Evolutionary conservation across 148 eudicot genomes (phyloP).

Genomic region (Fallopia convolvulus): DNA sequence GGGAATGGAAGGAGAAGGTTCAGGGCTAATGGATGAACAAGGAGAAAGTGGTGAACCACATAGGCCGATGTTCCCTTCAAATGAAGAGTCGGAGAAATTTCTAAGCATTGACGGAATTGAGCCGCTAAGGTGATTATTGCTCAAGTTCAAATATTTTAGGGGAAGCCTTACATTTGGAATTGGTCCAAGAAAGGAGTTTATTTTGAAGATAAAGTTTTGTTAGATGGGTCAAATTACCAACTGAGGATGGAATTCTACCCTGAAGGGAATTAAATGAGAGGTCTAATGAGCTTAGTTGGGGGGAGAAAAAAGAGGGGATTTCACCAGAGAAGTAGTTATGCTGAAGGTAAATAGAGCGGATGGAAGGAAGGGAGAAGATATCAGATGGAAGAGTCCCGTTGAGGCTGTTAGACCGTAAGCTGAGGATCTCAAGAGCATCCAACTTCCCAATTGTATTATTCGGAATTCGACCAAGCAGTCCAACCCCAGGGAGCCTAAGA

Average conservation of each 20-base stretch:
- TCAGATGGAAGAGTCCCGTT: conserved; percentile 57
- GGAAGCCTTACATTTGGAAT: conserved; percentile 42
- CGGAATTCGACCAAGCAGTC: conserved; percentile 30
- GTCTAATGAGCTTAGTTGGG: conserved; percentile 43
- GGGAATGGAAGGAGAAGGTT: conserved; percentile 34
- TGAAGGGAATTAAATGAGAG: conserved; percentile 60
- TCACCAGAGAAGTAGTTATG: conserved; percentile 45
- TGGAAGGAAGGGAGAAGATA: conserved; percentile 36
- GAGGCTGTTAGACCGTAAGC: conserved; percentile 45
- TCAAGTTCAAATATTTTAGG: conserved; percentile 45
- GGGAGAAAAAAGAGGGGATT: conserved; percentile 45
- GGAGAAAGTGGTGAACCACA: conserved; percentile 54
- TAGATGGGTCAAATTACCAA: conserved; percentile 49
- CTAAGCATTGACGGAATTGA: conserved; percentile 52
- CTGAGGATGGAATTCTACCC: conserved; percentile 49
- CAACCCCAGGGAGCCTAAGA: conserved; percentile 31
- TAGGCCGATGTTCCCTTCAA: conserved; percentile 49
- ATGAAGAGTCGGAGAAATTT: conserved; percentile 55
- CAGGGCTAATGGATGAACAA: conserved; percentile 36
- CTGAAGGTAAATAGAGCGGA: conserved; percentile 47
- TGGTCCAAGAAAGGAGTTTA: conserved; percentile 56
- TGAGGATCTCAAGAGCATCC: conserved; percentile 40
- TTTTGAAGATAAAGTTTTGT: conserved; percentile 47
- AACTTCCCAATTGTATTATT: conserved; percentile 34
- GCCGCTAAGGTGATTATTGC: conserved; percentile 64